Percentiles rank a stretch among this genome's conserved stretches.
Evolutionary conservation across 164 flowering plant species (phyloP).

Genomic region (Chloranthus sessilifolius): DNA sequence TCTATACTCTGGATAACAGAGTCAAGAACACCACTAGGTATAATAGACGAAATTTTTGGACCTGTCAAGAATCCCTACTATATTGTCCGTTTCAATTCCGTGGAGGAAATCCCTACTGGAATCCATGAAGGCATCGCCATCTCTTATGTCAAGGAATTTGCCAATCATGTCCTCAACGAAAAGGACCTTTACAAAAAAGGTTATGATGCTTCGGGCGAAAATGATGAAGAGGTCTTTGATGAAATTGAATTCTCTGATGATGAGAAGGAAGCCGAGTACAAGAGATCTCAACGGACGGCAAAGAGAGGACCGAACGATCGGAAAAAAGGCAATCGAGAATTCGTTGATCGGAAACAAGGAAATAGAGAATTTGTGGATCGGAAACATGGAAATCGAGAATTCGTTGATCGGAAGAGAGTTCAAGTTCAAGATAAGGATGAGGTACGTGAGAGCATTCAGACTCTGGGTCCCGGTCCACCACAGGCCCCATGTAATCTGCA

Average conservation of each 20-base stretch:
- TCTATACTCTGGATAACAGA: conserved; percentile 93
- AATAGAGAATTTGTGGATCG: conserved; percentile 8
- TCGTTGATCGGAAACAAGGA: conserved; percentile 18
- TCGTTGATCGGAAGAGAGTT: conserved; percentile 27
- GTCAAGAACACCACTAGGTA: conserved; percentile 59
- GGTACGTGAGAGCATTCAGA: conserved; percentile 19
- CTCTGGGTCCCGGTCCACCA: not conserved
- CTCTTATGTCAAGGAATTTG: conserved; percentile 85
- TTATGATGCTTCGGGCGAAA: conserved; percentile 88
- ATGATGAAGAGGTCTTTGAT: conserved; percentile 83
- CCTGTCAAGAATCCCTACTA: conserved; percentile 93
- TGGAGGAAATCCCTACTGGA: conserved; percentile 66
- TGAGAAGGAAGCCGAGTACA: conserved; percentile 91
- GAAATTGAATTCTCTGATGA: conserved; percentile 90
- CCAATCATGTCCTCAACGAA: conserved; percentile 62
- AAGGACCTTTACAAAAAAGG: conserved; percentile 73
- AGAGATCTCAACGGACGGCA: conserved; percentile 41
- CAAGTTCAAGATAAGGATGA: conserved; percentile 21
- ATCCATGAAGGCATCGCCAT: conserved; percentile 50
- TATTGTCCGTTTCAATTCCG: conserved; percentile 76
- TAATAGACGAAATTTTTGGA: conserved; percentile 89
- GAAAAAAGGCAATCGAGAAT: conserved; percentile 32
- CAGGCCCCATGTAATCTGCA: conserved; percentile 14
- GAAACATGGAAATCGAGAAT: conserved; percentile 32
- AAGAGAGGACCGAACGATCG: conserved; percentile 52